Evolutionary conservation across 176 grass and related monocot genomes (phyloP).

Genomic region (Rhynchospora tenuis): DNA sequence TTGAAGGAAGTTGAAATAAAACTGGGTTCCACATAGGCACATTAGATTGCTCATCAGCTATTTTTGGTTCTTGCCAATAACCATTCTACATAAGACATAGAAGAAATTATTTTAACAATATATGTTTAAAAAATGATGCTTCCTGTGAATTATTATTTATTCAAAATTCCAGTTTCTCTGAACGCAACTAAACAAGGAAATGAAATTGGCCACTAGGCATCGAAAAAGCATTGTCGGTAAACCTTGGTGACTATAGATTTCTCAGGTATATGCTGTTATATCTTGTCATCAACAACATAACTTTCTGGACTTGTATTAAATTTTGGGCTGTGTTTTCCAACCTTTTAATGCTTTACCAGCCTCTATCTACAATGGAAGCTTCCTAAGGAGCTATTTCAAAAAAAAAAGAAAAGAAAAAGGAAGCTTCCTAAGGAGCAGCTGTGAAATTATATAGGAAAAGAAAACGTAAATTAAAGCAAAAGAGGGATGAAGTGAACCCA

Average conservation of each 20-base stretch:
- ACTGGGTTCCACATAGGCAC: slow-evolving; percentile 98
- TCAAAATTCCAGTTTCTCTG: background rate
- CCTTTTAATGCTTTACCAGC: too few species aligned
- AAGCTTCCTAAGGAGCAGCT: background rate
- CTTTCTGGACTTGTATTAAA: background rate
- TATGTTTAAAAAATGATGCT: background rate
- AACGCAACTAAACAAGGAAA: background rate
- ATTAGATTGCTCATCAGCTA: slow-evolving; percentile 65
- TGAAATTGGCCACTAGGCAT: background rate
- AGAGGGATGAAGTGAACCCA: slow-evolving; percentile 38
- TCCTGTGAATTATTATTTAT: background rate
- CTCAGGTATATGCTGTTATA: background rate
- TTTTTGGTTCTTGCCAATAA: slow-evolving; percentile 53
- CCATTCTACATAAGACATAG: slow-evolving; percentile 47
- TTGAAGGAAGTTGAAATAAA: slow-evolving; percentile 82
- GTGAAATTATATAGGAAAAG: slow-evolving; percentile 1
- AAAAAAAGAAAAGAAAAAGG: too few species aligned
- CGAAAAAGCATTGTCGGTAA: background rate
- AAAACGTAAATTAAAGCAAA: background rate
- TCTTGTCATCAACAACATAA: background rate
- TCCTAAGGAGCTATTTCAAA: background rate
- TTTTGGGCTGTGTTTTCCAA: background rate
- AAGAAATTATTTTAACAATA: background rate
- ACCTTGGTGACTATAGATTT: background rate
- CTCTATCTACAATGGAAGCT: too few species aligned